Conservation (phyloP, 2,329 filamentous ascomycete genomes). For the Sporothrix globosa region DNA sequence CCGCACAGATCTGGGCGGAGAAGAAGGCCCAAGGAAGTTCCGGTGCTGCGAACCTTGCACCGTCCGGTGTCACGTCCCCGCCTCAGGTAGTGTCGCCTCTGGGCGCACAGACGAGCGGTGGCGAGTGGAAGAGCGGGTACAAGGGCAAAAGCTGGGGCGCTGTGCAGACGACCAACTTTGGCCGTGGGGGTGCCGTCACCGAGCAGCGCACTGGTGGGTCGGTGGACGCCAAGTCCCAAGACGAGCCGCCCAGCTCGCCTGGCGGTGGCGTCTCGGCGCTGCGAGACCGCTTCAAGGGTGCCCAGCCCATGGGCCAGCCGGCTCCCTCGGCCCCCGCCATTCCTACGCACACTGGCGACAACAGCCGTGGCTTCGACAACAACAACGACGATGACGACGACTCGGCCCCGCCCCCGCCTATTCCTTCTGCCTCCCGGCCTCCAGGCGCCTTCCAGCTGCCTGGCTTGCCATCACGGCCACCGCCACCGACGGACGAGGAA, state of each 20-base stretch:
- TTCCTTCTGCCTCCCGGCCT: conserved; percentile 68
- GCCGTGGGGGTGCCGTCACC: conserved; percentile 59
- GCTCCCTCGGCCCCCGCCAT: conserved; percentile 43
- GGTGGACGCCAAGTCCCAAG: conserved; percentile 48
- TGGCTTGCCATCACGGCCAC: conserved; percentile 66
- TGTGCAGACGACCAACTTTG: conserved; percentile 74
- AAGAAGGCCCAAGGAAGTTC: conserved; percentile 81
- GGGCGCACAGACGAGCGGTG: conserved; percentile 70
- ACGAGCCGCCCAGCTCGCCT: conserved; percentile 53
- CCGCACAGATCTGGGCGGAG: conserved; percentile 95
- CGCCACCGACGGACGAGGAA: conserved; percentile 58
- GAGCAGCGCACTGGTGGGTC: conserved; percentile 67
- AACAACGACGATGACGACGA: conserved; percentile 46
- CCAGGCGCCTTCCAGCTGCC: conserved; percentile 78
- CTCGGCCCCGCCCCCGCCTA: conserved; percentile 63
- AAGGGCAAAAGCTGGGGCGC: conserved; percentile 86
- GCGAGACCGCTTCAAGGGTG: conserved; percentile 79
- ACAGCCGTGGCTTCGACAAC: neutral
- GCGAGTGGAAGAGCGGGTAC: conserved; percentile 90
- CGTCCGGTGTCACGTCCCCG: conserved; percentile 35
- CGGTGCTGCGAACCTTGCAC: conserved; percentile 39
- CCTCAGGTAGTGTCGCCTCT: conserved; percentile 55
- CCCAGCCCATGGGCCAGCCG: conserved; percentile 66
- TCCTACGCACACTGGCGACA: conserved; percentile 45
- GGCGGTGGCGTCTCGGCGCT: conserved; percentile 71